Evolutionary conservation across 345 rosid species (phyloP).

Genomic region (Laguncularia racemosa): DNA sequence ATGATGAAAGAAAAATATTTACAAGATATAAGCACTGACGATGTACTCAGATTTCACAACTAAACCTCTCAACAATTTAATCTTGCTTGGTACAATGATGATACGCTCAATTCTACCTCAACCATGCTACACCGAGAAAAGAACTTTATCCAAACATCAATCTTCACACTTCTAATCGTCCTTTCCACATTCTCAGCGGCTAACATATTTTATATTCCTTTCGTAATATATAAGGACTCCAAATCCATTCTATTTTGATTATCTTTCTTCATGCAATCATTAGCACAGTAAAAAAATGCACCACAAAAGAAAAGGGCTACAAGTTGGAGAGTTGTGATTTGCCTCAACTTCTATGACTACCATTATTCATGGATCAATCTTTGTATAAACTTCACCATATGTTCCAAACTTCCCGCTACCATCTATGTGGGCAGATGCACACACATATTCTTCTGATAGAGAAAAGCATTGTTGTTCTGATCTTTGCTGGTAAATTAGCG

Average conservation of each 20-base stretch:
- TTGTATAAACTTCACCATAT: slow-evolving; percentile 26
- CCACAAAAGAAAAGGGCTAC: slow-evolving; percentile 32
- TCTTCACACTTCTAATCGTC: slow-evolving; percentile 26
- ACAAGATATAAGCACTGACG: too few relatives aligned
- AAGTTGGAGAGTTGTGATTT: slow-evolving; percentile 32
- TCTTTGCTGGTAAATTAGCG: too few relatives aligned
- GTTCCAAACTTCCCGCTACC: too few relatives aligned
- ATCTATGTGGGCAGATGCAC: too few relatives aligned
- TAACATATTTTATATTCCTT: slow-evolving; percentile 26
- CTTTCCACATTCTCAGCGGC: slow-evolving; percentile 36
- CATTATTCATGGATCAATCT: slow-evolving; percentile 28
- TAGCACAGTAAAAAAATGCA: slow-evolving; percentile 34
- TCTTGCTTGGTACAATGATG: slow-evolving; percentile 30
- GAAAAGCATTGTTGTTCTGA: too few relatives aligned
- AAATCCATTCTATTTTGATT: slow-evolving; percentile 13
- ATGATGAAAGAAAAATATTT: too few relatives aligned
- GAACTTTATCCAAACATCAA: slow-evolving; percentile 41
- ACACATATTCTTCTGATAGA: too few relatives aligned
- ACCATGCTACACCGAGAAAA: slow-evolving; percentile 28
- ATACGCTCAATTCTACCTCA: slow-evolving; percentile 30
- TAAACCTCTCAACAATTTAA: slow-evolving; percentile 19
- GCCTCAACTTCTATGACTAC: slow-evolving; percentile 35
- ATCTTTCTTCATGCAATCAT: slow-evolving; percentile 22
- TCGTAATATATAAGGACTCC: slow-evolving; percentile 16
- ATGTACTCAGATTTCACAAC: neutral